These are phyloP conservation scores for Neurospora pannonica DNA, from an alignment of 495 filamentous ascomycete species.

Conservation along the genomic window DNA sequence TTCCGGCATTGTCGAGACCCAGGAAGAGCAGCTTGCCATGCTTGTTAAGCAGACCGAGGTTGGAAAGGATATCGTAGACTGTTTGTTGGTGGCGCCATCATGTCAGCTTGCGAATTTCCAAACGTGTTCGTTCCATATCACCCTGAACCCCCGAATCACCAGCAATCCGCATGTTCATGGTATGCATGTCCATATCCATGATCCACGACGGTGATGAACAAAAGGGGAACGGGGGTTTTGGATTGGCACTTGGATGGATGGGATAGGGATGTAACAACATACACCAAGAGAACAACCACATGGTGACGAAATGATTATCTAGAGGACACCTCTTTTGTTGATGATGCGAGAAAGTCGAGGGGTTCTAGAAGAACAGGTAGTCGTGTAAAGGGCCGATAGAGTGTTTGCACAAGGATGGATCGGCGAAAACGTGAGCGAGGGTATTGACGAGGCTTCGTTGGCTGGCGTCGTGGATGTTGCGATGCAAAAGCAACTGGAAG, in stretches of 20 bases:
- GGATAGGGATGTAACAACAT: constrained; percentile 30
- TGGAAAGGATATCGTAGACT: constrained; percentile 92
- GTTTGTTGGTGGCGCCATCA: constrained; percentile 6
- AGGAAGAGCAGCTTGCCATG: constrained; percentile 91
- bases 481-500: background rate
- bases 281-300: constrained; percentile 99
- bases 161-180: constrained; percentile 1
- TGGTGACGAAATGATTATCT: constrained; percentile 32
- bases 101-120: constrained; percentile 11
- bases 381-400: background rate
- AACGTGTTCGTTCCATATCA: background rate
- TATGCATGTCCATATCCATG: constrained; percentile 2
- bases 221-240: background rate
- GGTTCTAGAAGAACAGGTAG: background rate
- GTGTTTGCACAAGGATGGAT: background rate
- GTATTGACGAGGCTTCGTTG: background rate
- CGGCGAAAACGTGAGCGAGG: background rate
- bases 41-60: constrained; percentile 90
- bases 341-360: background rate
- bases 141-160: background rate
- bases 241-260: background rate
- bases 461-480: background rate
- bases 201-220: background rate
- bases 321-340: background rate
- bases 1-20: constrained; percentile 94